Evolutionary conservation across 495 filamentous ascomycete genomes (phyloP).

Genomic region (Podospora pseudoanserina): DNA sequence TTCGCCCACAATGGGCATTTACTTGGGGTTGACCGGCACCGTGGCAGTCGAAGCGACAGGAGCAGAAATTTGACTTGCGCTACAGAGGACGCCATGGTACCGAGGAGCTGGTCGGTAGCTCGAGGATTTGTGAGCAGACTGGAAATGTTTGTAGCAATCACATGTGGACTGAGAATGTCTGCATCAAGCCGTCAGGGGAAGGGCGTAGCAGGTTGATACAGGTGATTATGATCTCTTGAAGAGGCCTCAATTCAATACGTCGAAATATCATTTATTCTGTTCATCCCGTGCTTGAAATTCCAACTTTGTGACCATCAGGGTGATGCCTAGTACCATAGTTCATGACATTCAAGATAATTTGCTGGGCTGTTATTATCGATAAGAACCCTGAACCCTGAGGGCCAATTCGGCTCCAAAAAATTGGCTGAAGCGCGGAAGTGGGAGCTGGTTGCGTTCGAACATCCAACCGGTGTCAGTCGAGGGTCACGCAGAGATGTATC

Average conservation of each 20-base stretch:
- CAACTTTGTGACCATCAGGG: neutral
- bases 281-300: neutral
- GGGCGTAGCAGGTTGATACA: neutral
- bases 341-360: neutral
- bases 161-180: neutral
- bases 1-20: neutral
- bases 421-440: conserved; percentile 17
- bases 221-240: neutral
- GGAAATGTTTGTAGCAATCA: neutral
- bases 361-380: conserved; percentile 33
- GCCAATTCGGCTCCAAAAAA: conserved; percentile 26
- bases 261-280: neutral
- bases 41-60: neutral
- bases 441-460: conserved; percentile 16
- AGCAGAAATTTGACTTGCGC: neutral
- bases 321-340: neutral
- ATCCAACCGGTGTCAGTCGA: conserved; percentile 20
- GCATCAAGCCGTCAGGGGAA: neutral
- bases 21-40: neutral
- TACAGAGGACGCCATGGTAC: neutral
- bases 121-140: neutral
- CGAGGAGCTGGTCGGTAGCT: neutral
- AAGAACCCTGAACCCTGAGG: conserved; percentile 19
- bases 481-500: conserved; percentile 31
- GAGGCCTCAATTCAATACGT: neutral